Evolutionary conservation across 2,329 filamentous ascomycete species (phyloP).

Genomic region (Macrophomina phaseolina): DNA sequence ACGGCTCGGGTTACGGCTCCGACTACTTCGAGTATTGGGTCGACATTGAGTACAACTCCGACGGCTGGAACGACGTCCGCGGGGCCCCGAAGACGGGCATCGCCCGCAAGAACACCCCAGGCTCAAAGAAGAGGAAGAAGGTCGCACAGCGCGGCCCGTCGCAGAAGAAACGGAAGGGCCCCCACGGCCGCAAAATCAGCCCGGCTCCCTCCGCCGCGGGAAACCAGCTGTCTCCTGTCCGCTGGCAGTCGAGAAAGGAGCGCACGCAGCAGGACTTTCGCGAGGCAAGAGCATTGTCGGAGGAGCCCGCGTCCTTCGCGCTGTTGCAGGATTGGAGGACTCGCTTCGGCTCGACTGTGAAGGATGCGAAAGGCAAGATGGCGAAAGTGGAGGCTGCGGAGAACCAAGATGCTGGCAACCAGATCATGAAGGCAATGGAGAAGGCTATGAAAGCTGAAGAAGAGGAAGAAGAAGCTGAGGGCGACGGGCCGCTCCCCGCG

Average conservation of each 20-base stretch:
- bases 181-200: conserved; percentile 12
- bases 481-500: conserved; percentile 21
- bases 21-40: conserved; percentile 56
- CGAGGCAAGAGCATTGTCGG: conserved; percentile 29
- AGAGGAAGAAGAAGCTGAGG: conserved; percentile 24
- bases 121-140: conserved; percentile 38
- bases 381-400: conserved; percentile 24
- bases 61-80: conserved; percentile 51
- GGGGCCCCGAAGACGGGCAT: conserved; percentile 32
- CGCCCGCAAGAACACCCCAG: conserved; percentile 34
- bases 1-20: conserved; percentile 47
- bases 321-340: conserved; percentile 54
- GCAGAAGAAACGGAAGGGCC: conserved; percentile 29
- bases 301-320: conserved; percentile 44
- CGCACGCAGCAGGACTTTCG: conserved; percentile 32
- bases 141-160: conserved; percentile 29
- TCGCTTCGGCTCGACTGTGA: conserved; percentile 38
- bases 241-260: conserved; percentile 41
- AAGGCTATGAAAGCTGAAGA: not conserved
- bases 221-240: conserved; percentile 34
- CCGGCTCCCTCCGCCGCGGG: not conserved
- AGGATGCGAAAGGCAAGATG: conserved; percentile 18
- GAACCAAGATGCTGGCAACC: not conserved
- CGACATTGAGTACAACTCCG: conserved; percentile 55
- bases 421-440: not conserved